A percentile compares a stretch with the other conserved stretches of the same genome.
Evolutionary conservation across 768 basidiomycete genomes (phyloP).

Genomic region (Hygrocybe punicea): DNA sequence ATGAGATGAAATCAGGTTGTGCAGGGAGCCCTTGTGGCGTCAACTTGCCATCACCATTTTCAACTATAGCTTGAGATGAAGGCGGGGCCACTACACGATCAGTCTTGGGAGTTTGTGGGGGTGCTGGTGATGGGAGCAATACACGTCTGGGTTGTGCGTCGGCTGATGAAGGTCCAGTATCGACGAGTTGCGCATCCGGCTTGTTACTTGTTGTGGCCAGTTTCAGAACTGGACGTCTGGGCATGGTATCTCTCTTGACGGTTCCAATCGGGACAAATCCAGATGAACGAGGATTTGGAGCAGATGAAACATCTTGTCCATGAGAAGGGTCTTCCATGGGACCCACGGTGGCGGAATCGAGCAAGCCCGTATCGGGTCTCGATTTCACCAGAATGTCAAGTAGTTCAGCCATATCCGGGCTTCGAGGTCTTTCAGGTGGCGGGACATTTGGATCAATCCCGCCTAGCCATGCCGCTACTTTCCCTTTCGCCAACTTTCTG

Average conservation of each 20-base stretch:
- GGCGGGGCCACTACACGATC: conserved; percentile 40
- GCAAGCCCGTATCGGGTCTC: conserved; percentile 4
- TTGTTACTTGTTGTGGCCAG: conserved; percentile 25
- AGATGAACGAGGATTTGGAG: conserved; percentile 71
- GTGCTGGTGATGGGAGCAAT: conserved; percentile 11
- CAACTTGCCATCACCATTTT: conserved; percentile 1
- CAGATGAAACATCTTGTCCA: conserved; percentile 28
- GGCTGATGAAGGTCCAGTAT: conserved; percentile 36
- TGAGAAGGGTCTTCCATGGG: neutral
- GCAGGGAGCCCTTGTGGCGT: neutral
- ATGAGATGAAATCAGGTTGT: neutral
- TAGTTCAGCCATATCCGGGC: conserved; percentile 20
- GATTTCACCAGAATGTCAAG: neutral
- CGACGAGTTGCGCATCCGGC: conserved; percentile 39
- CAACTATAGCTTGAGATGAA: conserved; percentile 13
- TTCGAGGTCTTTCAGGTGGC: conserved; percentile 46
- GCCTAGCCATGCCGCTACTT: conserved; percentile 78
- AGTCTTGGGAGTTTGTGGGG: conserved; percentile 34
- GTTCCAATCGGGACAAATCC: conserved; percentile 69
- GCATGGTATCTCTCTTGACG: conserved; percentile 42
- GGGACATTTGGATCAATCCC: conserved; percentile 57
- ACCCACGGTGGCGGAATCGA: neutral
- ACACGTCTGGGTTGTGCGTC: conserved; percentile 1
- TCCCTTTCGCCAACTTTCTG: conserved; percentile 52
- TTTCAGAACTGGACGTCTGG: conserved; percentile 23